Percentiles rank a stretch among this genome's conserved stretches.
These are phyloP conservation scores for Aspergillus tubingensis DNA, from an alignment of 2,329 filamentous ascomycete species.

Conservation along the genomic window DNA sequence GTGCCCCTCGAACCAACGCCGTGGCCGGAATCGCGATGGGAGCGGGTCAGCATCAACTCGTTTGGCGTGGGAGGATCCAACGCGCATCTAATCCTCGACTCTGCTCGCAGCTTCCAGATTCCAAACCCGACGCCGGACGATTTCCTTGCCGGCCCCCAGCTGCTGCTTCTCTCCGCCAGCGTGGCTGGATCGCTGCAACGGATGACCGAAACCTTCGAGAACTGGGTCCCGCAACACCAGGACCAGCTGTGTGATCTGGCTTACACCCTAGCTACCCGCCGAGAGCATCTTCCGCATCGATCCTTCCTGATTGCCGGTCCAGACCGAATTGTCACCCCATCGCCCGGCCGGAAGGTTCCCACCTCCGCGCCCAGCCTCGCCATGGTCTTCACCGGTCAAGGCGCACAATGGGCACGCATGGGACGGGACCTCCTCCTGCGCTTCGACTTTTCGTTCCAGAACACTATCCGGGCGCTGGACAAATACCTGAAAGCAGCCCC, in stretches of 20 bases:
- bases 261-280: constrained; percentile 24
- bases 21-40: constrained; percentile 19
- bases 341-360: neutral
- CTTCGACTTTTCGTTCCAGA: neutral
- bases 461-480: constrained; percentile 7
- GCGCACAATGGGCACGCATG: constrained; percentile 25
- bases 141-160: constrained; percentile 4
- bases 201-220: constrained; percentile 20
- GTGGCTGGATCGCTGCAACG: constrained; percentile 25
- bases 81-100: constrained; percentile 10
- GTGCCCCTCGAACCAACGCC: constrained; percentile 15
- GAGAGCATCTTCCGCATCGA: constrained; percentile 22
- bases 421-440: constrained; percentile 12
- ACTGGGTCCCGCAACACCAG: constrained; percentile 23
- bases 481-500: neutral
- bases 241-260: constrained; percentile 19
- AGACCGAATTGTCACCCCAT: neutral
- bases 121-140: neutral
- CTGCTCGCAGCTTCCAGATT: neutral
- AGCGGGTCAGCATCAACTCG: constrained; percentile 27
- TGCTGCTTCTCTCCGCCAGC: constrained; percentile 28
- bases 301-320: constrained; percentile 16
- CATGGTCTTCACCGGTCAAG: constrained; percentile 26
- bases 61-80: constrained; percentile 25
- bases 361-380: constrained; percentile 4